Evolutionary conservation across 1,284 basidiomycete species (phyloP), one percentile per base, ranked within the genome.

Genomic region (Athelia psychrophila): DNA sequence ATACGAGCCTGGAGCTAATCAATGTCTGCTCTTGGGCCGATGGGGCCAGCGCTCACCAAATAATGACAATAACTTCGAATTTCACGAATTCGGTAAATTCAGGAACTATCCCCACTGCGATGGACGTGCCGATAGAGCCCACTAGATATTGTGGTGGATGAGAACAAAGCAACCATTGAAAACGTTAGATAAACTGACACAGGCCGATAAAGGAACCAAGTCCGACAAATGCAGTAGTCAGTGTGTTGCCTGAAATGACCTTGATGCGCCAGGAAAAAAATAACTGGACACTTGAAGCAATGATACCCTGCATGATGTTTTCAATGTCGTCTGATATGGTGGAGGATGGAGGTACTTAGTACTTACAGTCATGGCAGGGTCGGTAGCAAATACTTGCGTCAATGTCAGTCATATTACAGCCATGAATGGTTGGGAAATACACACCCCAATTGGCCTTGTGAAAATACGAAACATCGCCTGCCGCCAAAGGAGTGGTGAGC

Each of bases 211-310:
- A 15, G 32, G 50, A 35, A 15, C 50, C 38, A 8, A 54, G 16
- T 10, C 10, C 33, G 24, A 60, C 54, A n/a, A 70, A 53, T 8
- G 57, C 38, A 2, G 54, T 50, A 24, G 61, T 52, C 12, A 63
- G 40, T 56, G 57, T 62, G 44, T 58, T 64, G 8, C 52, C 42
- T 2, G 61, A 60, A n/a, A 65, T 38, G 3, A 54, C 44, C 23
- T 60, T 58, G 27, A 74, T 62, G 12, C 71, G 55, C 69, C 69
- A 70, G 1, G 70, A 68, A 50, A 69, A 73, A 60, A 74, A 73
- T 5, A 64, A 27, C 47, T 74, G 71, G 6, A 71, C 70, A 13
- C 58, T 48, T n/a, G 56, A 56, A 0, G 63, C 62, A 47, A 71
- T 70, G 35, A 72, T 60, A 0, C 60, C 65, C 65, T 66, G 36